Evolutionary conservation across 2,329 filamentous ascomycete species (phyloP), one percentile per base, ranked within the genome.

Genomic region (Tolypocladium nubicola): DNA sequence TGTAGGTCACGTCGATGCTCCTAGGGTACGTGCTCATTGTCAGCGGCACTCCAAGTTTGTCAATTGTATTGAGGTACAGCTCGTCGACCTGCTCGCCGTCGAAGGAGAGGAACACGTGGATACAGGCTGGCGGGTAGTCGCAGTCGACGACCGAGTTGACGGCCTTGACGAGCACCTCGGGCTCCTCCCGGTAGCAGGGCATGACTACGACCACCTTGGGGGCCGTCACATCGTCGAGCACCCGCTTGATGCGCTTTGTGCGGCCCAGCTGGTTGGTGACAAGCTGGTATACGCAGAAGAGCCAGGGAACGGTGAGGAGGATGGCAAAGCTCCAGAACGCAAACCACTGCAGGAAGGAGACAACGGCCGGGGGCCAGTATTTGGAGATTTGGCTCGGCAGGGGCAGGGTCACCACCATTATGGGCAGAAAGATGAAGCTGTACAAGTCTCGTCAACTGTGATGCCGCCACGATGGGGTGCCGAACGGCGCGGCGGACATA

Each of bases 131-230:
- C 1, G 94, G 93, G 62, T 97, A 97, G 65, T 97, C 93, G 72
- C 90, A 95, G 65, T 93, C 88, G 55, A 96, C 90, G 39, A 97
- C 86, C 0, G 93, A 97, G 73, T 97, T 86, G 64, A 97, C 81
- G 5, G 93, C 94, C 52, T 88, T 88, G 57, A 97, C 79, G 52
- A 97, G 79, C 14, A 96, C 81, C 0, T 89, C 87, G 0, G 90
- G 89, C 37, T 91, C 85, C 68, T 97, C 94, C 67, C 94, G 90
- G 76, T 96, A 97, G 67, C 92, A 95, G 5, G 93, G 94, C 91
- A 97, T 97, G 58, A 97, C 87, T 59, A 97, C 88, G 61, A 97
- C 90, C 19, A 96, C 88, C 72, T 97, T 97, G 1, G 93, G 94
- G 0, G 94, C 92, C 1, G 87, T 91, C 3, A 83, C 76, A 68